A percentile compares a stretch with the other conserved stretches of the same genome.
Conservation (phyloP, 805 yeast genomes). For the Candida andamanensis region DNA sequence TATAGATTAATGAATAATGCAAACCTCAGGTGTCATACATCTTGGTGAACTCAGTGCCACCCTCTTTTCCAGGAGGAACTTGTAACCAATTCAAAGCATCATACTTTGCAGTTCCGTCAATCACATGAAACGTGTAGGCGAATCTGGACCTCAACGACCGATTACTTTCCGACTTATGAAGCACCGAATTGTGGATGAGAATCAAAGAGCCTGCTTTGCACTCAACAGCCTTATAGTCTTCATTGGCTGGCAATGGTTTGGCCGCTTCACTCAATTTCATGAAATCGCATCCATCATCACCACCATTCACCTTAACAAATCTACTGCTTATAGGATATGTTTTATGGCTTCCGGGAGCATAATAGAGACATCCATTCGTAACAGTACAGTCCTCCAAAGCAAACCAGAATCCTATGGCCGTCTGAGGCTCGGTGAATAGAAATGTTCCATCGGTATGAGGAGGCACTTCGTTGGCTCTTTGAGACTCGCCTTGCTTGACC, state of each 20-base stretch:
- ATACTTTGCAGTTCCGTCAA: constrained; percentile 60
- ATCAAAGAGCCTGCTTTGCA: constrained; percentile 72
- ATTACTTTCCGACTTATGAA: constrained; percentile 68
- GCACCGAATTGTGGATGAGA: constrained; percentile 63
- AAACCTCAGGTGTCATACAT: constrained; percentile 22
- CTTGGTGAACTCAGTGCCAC: constrained; percentile 57
- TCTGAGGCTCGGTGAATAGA: constrained; percentile 63
- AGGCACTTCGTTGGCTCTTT: constrained; percentile 57
- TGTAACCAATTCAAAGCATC: constrained; percentile 74
- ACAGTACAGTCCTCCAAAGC: constrained; percentile 70
- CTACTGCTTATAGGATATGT: constrained; percentile 51
- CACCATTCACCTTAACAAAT: constrained; percentile 51
- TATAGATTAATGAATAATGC: not conserved
- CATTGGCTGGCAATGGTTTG: constrained; percentile 16
- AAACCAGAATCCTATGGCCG: constrained; percentile 77
- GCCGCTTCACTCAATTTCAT: constrained; percentile 25
- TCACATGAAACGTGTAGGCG: constrained; percentile 77
- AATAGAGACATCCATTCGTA: constrained; percentile 65
- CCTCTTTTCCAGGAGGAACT: constrained; percentile 54
- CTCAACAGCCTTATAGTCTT: constrained; percentile 45
- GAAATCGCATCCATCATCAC: constrained; percentile 55
- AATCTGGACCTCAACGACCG: constrained; percentile 51
- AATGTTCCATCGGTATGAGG: constrained; percentile 74
- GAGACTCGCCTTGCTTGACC: constrained; percentile 9
- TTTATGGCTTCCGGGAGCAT: constrained; percentile 67